Evolutionary conservation across 441 rosid genomes (phyloP), one percentile per base, ranked within the genome.

Genomic region (Erodium moschatum): DNA sequence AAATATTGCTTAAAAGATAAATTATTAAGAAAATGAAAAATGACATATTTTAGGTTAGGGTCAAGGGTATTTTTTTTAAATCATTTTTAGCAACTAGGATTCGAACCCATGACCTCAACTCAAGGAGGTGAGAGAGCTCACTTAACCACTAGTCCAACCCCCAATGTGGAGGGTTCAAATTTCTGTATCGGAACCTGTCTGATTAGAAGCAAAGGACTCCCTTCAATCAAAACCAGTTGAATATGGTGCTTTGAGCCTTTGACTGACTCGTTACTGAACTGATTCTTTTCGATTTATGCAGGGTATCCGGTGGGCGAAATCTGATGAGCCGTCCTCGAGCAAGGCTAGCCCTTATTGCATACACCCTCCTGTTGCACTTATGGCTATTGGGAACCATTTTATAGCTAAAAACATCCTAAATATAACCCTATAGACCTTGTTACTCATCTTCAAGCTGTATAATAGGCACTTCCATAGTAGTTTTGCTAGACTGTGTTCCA

Each of bases 321-420:
- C 79, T 92, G 65, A 89, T 86, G 87, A 85, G 83, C 74, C 92
- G 90, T 67, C 98, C 98, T 0, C 76, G 88, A 75, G 92, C 92
- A 58, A 89, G 98, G 75, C 83, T 90, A 27, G 87, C 96, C 56
- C 62, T 90, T 64, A 76, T 92, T 19, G 81, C 85, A 21, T 90
- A 90, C 72, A 84, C 89, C 79, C 80, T 92, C 48, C 54, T 92
- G 81, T 69, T 92, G 83, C 96, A 92, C 67, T 27, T 87, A 68
- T 92, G 96, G 97, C 81, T 90, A 33, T 66, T 92, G 77, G 96
- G 86, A 67, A 80, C 91, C 76, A 75, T 91, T 70, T 77, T 91
- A 83, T 89, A 75, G 77, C 16, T 73, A 35, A 5, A 35, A 35
- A 35, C 40, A 35, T 35, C 40, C 40, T 35, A 35, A 35, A 35